phyloP scores from a whole-genome alignment of 2,329 filamentous ascomycete genomes.

The Zasmidium cellare region DNA sequence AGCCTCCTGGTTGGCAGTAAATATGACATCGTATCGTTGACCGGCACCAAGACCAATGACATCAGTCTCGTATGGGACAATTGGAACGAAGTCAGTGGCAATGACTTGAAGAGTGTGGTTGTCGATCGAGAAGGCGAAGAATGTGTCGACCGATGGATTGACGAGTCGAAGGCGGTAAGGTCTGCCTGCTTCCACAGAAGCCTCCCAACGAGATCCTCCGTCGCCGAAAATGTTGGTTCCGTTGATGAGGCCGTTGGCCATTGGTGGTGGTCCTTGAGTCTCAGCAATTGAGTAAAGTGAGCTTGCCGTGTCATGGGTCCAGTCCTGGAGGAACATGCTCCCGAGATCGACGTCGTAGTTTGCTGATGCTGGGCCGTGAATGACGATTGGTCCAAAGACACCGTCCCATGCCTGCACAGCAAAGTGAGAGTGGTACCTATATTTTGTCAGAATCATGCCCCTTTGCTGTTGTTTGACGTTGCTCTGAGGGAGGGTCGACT shows the following conservation, averaged over 20 bases:
- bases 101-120: constrained; percentile 32
- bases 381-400: constrained; percentile 59
- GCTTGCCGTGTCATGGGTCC: constrained; percentile 32
- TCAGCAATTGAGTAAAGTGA: constrained; percentile 25
- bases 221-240: constrained; percentile 32
- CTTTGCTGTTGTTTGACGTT: not conserved
- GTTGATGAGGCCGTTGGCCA: constrained; percentile 42
- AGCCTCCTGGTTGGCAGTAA: constrained; percentile 33
- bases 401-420: constrained; percentile 56
- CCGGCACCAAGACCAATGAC: constrained; percentile 34
- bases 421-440: constrained; percentile 59
- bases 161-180: constrained; percentile 44
- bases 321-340: constrained; percentile 40
- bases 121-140: constrained; percentile 39
- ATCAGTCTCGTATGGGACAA: constrained; percentile 25
- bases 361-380: constrained; percentile 58
- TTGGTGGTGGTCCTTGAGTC: constrained; percentile 33
- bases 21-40: constrained; percentile 40
- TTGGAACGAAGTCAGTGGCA: constrained; percentile 35
- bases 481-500: not conserved
- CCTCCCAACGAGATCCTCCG: constrained; percentile 13
- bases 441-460: not conserved
- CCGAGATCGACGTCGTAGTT: constrained; percentile 65
- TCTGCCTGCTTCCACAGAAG: constrained; percentile 31
- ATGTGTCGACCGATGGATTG: constrained; percentile 45